Conservation (phyloP, 345 rosid genomes). For the Heritiera fomes region DNA sequence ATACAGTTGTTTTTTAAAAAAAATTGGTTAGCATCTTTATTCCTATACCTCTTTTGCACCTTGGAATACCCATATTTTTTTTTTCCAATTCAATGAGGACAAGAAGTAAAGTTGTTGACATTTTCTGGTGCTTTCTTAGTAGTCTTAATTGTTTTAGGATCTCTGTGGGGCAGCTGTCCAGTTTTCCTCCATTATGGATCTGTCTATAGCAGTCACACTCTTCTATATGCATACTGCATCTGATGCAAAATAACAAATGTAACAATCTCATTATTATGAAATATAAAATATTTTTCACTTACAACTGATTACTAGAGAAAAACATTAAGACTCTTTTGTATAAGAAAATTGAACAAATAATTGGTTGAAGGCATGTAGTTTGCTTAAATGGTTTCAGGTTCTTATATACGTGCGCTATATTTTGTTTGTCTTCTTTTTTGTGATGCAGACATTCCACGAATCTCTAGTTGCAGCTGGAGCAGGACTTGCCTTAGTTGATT, state of each 20-base stretch:
- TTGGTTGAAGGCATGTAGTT: constrained; percentile 9
- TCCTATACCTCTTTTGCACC: no score
- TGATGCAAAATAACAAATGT: not conserved
- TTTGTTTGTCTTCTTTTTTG: constrained; percentile 8
- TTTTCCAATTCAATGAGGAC: no score
- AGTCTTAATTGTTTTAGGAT: no score
- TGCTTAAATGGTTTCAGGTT: not conserved
- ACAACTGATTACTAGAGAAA: not conserved
- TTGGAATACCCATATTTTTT: no score
- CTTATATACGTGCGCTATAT: not conserved
- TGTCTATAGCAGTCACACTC: no score
- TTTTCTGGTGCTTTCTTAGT: not conserved
- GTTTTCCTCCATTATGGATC: no score
- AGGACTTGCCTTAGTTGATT: constrained; percentile 83
- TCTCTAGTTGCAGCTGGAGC: constrained; percentile 95
- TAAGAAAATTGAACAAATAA: constrained; percentile 1
- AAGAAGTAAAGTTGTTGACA: not conserved
- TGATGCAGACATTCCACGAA: constrained; percentile 83
- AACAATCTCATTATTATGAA: not conserved
- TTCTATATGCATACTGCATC: not conserved
- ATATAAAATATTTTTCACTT: not conserved
- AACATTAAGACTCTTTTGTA: not conserved
- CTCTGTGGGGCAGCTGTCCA: no score
- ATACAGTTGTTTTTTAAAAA: no score
- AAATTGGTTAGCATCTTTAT: no score